These are phyloP conservation scores for Mycena vulgaris DNA, from an alignment of 768 basidiomycete genomes.

Conservation along the genomic window DNA sequence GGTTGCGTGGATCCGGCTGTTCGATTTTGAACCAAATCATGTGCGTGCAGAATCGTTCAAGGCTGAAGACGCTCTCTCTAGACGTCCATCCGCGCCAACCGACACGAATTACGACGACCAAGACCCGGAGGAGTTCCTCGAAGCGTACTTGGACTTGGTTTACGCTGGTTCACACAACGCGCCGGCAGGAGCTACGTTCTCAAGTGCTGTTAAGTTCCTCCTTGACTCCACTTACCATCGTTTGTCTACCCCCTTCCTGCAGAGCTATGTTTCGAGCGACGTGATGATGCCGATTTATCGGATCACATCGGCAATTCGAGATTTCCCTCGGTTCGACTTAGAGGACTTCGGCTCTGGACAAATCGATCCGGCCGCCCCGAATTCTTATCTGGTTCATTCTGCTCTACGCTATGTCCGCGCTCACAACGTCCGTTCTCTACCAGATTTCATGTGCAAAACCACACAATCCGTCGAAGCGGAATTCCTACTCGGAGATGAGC, in stretches of 20 bases:
- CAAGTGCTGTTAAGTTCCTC: not conserved
- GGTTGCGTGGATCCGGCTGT: slow-evolving; percentile 53
- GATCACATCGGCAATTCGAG: too few species aligned
- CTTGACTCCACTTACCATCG: too few species aligned
- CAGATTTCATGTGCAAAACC: not conserved
- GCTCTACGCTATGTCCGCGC: not conserved
- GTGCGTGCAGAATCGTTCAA: slow-evolving; percentile 45
- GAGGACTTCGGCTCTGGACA: too few species aligned
- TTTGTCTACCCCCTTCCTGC: not conserved
- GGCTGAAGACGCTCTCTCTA: slow-evolving; percentile 52
- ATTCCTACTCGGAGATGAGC: slow-evolving; percentile 11
- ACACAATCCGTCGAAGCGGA: not conserved
- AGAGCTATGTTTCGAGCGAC: not conserved
- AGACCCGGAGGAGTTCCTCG: too few species aligned
- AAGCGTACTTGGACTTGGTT: too few species aligned
- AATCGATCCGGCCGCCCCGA: too few species aligned
- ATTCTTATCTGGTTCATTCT: too few species aligned
- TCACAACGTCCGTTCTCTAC: not conserved
- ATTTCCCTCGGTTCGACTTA: too few species aligned
- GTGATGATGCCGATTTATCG: not conserved
- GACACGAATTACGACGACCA: too few species aligned
- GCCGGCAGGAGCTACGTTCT: not conserved
- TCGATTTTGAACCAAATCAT: too few species aligned
- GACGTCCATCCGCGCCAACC: slow-evolving; percentile 31
- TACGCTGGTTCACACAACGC: not conserved